Conservation (phyloP, 164 flowering plant genomes). For the Tetrastigma voinierianum region DNA sequence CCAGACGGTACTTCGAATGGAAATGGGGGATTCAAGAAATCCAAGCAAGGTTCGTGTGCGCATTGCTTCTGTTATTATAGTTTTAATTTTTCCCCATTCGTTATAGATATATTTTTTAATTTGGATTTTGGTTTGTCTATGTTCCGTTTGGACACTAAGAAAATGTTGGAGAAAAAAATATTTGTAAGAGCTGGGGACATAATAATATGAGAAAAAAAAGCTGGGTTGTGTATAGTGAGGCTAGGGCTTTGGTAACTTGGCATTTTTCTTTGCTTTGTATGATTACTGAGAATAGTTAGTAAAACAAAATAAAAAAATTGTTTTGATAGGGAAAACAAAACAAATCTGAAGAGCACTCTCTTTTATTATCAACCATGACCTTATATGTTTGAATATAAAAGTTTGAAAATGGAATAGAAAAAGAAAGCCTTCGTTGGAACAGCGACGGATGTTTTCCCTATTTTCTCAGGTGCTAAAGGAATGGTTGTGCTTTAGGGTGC, state of each 20-base stretch:
- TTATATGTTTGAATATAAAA: background rate
- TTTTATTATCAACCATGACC: too few species aligned
- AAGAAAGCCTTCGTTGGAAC: too few species aligned
- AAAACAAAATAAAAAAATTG: background rate
- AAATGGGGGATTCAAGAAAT: slow-evolving; percentile 50
- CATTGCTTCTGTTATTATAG: background rate
- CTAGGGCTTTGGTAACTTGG: background rate
- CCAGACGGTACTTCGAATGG: slow-evolving; percentile 43
- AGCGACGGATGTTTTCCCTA: too few species aligned
- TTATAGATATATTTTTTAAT: background rate
- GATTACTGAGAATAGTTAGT: background rate
- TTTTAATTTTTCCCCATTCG: background rate
- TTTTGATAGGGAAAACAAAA: background rate
- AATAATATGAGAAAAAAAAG: too few species aligned
- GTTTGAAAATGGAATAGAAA: too few species aligned
- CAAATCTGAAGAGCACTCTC: background rate
- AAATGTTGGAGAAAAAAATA: too few species aligned
- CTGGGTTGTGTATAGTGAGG: too few species aligned
- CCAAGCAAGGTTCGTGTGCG: slow-evolving; percentile 33
- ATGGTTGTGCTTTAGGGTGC: too few species aligned
- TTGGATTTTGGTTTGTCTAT: background rate
- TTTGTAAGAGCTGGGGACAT: too few species aligned
- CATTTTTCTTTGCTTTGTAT: background rate
- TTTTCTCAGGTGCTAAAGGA: too few species aligned
- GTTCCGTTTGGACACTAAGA: background rate